Conservation (phyloP, 192 early-diverging fungal species). For the Spizellomyces sp. region DNA sequence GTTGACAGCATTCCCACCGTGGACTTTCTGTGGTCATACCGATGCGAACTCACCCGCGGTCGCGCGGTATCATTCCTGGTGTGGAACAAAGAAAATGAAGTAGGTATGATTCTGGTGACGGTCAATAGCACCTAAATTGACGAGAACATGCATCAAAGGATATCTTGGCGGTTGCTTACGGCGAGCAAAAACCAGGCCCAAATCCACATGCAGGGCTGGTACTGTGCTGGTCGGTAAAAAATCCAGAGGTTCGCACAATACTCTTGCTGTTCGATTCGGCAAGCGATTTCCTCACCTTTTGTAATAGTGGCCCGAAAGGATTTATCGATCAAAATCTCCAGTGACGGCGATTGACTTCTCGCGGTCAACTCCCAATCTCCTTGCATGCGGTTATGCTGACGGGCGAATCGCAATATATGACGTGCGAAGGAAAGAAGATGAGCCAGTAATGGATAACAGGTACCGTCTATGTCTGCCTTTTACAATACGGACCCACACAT, state of each 20-base stretch:
- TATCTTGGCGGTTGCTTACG: slow-evolving; percentile 60
- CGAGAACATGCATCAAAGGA: slow-evolving; percentile 30
- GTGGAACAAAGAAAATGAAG: slow-evolving; percentile 62
- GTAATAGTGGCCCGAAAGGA: slow-evolving; percentile 57
- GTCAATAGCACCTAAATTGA: background rate
- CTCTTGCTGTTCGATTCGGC: background rate
- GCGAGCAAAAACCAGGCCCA: slow-evolving; percentile 41
- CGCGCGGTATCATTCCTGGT: slow-evolving; percentile 52
- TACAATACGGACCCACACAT: too few species aligned
- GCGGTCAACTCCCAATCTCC: slow-evolving; percentile 48
- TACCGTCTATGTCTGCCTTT: background rate
- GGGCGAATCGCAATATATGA: slow-evolving; percentile 59
- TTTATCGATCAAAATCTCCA: slow-evolving; percentile 46
- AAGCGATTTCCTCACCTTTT: background rate
- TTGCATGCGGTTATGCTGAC: slow-evolving; percentile 56
- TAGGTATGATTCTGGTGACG: too few species aligned
- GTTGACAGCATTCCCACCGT: slow-evolving; percentile 47
- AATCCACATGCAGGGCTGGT: slow-evolving; percentile 45
- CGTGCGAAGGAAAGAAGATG: slow-evolving; percentile 43
- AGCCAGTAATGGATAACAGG: slow-evolving; percentile 52
- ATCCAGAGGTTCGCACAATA: slow-evolving; percentile 50
- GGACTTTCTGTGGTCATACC: slow-evolving; percentile 54
- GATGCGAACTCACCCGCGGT: slow-evolving; percentile 58
- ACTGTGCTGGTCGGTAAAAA: slow-evolving; percentile 59
- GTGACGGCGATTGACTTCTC: slow-evolving; percentile 64